These are phyloP conservation scores for Colletotrichum kahawae DNA, from an alignment of 2,329 filamentous ascomycete genomes.

Conservation along the genomic window DNA sequence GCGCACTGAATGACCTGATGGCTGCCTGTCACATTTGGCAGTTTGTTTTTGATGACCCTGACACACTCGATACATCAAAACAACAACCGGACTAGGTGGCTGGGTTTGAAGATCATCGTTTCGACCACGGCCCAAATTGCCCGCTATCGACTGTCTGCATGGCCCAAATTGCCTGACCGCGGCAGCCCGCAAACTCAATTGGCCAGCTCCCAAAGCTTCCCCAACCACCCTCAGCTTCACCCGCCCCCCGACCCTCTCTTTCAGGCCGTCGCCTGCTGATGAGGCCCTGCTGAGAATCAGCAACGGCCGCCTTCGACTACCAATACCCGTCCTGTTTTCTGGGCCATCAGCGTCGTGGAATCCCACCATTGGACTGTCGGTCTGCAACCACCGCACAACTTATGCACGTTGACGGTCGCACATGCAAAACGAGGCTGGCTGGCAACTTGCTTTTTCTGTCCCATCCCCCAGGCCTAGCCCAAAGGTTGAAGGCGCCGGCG, in stretches of 20 bases:
- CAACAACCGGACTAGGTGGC: not conserved
- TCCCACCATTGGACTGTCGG: slow-evolving; percentile 26
- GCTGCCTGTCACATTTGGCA: not conserved
- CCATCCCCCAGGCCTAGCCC: not conserved
- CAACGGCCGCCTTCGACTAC: not conserved
- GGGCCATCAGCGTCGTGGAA: slow-evolving; percentile 34
- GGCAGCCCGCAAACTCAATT: slow-evolving; percentile 3
- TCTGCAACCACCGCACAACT: slow-evolving; percentile 15
- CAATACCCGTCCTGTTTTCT: not conserved
- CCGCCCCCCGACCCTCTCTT: not conserved
- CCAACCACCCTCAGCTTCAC: slow-evolving; percentile 18
- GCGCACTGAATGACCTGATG: not conserved
- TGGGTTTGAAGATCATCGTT: slow-evolving; percentile 19
- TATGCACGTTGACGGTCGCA: slow-evolving; percentile 18
- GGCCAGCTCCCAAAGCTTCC: slow-evolving; percentile 4
- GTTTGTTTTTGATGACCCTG: not conserved
- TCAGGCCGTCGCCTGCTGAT: not conserved
- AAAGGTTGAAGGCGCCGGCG: not conserved
- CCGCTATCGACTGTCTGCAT: slow-evolving; percentile 20
- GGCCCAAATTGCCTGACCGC: slow-evolving; percentile 1
- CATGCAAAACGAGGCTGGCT: slow-evolving; percentile 21
- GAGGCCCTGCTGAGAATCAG: not conserved
- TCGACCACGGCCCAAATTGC: slow-evolving; percentile 12
- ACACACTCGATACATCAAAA: not conserved
- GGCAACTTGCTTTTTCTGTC: slow-evolving; percentile 1